These are phyloP conservation scores for Hibiscus trionum DNA, from an alignment of 345 rosid species.

Conservation along the genomic window DNA sequence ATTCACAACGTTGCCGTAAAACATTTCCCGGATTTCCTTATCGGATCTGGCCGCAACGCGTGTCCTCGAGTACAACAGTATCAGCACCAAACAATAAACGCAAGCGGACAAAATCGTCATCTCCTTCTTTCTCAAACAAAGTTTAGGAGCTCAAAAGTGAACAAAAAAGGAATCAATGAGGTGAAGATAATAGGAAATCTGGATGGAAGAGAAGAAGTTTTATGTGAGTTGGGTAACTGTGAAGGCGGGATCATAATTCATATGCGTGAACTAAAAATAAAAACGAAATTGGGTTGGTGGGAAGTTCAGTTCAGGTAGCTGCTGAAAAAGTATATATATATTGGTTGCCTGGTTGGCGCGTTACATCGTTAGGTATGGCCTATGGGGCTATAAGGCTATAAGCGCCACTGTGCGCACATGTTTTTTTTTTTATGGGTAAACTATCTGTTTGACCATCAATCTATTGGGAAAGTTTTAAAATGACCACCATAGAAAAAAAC, in stretches of 20 bases:
- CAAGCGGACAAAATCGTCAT: constrained; percentile 23
- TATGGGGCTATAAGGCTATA: background rate
- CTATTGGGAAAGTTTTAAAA: too few species aligned
- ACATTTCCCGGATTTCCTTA: constrained; percentile 65
- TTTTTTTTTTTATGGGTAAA: too few species aligned
- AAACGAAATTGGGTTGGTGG: too few species aligned
- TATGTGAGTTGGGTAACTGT: background rate
- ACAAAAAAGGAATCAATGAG: background rate
- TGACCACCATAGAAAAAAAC: too few species aligned
- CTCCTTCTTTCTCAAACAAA: background rate
- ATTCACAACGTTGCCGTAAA: constrained; percentile 79
- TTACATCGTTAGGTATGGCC: background rate
- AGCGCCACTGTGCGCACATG: background rate
- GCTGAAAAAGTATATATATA: too few species aligned
- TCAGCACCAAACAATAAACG: constrained; percentile 25
- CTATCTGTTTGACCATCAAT: too few species aligned
- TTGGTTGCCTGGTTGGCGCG: too few species aligned
- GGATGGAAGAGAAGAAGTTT: background rate
- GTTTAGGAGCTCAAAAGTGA: background rate
- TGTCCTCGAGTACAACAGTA: constrained; percentile 22
- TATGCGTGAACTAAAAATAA: too few species aligned
- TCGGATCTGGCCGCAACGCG: constrained; percentile 61
- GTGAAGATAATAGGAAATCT: background rate
- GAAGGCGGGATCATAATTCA: too few species aligned
- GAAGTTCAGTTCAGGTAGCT: too few species aligned